phyloP scores from a whole-genome alignment of 2,329 filamentous ascomycete genomes.

The Juglanconis oblonga region DNA sequence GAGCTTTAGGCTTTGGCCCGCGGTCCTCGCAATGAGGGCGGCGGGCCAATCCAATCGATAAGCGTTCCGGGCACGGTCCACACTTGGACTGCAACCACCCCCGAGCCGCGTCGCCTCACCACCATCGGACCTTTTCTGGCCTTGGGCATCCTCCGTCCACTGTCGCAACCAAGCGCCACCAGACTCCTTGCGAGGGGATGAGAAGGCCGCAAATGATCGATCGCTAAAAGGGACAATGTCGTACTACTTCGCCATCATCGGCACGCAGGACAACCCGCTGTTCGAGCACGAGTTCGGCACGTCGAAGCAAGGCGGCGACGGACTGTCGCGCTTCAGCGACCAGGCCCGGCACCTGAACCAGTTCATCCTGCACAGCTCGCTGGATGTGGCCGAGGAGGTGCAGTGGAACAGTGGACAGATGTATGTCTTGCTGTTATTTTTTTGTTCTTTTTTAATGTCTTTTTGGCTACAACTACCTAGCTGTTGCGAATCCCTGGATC shows the following conservation, averaged over 20 bases:
- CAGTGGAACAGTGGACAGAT: constrained; percentile 88
- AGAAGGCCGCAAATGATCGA: constrained; percentile 24
- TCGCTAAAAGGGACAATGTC: constrained; percentile 63
- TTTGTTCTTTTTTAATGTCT: neutral
- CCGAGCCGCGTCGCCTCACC: neutral
- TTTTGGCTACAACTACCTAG: neutral
- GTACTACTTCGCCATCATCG: constrained; percentile 97
- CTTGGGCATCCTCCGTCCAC: too few relatives aligned
- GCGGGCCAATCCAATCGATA: too few relatives aligned
- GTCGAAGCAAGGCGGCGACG: constrained; percentile 92
- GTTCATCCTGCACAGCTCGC: constrained; percentile 89
- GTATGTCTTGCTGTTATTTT: constrained; percentile 44
- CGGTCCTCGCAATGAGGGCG: too few relatives aligned
- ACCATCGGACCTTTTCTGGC: neutral
- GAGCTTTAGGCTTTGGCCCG: too few relatives aligned
- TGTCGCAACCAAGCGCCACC: too few relatives aligned
- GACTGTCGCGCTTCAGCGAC: constrained; percentile 81
- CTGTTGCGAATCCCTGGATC: neutral
- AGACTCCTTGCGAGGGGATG: neutral
- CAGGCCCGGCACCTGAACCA: constrained; percentile 93
- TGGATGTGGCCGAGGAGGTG: constrained; percentile 94
- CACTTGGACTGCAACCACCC: too few relatives aligned
- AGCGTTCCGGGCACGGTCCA: too few relatives aligned
- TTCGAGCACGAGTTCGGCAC: constrained; percentile 98
- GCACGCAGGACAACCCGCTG: constrained; percentile 90